phyloP scores from a whole-genome alignment of 2,329 filamentous ascomycete species.

The Cercospora brassicicola region DNA sequence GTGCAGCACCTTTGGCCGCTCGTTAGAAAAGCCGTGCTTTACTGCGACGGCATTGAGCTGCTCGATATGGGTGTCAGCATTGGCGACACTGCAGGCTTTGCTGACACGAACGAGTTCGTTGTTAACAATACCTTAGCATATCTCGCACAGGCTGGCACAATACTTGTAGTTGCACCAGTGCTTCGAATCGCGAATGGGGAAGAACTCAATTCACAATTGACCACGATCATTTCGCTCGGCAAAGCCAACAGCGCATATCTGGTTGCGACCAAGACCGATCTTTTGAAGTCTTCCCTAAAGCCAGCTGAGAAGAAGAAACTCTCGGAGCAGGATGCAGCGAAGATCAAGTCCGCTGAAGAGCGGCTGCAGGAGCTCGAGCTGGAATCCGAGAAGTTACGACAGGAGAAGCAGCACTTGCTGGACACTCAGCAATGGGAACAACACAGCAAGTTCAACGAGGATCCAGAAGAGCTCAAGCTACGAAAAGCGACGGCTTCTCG shows the following conservation, averaged over 20 bases:
- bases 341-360: not conserved
- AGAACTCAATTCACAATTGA: slow-evolving; percentile 3
- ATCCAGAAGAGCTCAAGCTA: not conserved
- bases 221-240: not conserved
- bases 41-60: slow-evolving; percentile 13
- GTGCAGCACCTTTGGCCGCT: slow-evolving; percentile 23
- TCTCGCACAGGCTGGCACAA: slow-evolving; percentile 13
- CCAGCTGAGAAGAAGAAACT: not conserved
- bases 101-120: slow-evolving; percentile 22
- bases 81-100: slow-evolving; percentile 26
- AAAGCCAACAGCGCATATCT: slow-evolving; percentile 17
- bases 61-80: slow-evolving; percentile 23
- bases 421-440: not conserved
- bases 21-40: slow-evolving; percentile 16
- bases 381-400: not conserved
- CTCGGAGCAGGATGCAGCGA: not conserved
- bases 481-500: slow-evolving; percentile 1
- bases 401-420: not conserved
- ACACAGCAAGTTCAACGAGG: not conserved
- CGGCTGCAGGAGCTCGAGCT: not conserved
- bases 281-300: not conserved
- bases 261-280: slow-evolving; percentile 7
- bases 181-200: slow-evolving; percentile 15
- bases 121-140: slow-evolving; percentile 25
- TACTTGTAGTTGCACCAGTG: slow-evolving; percentile 18